Base-by-base conservation (phyloP, 352 stramenopile species). In the Peronospora destructor region DNA sequence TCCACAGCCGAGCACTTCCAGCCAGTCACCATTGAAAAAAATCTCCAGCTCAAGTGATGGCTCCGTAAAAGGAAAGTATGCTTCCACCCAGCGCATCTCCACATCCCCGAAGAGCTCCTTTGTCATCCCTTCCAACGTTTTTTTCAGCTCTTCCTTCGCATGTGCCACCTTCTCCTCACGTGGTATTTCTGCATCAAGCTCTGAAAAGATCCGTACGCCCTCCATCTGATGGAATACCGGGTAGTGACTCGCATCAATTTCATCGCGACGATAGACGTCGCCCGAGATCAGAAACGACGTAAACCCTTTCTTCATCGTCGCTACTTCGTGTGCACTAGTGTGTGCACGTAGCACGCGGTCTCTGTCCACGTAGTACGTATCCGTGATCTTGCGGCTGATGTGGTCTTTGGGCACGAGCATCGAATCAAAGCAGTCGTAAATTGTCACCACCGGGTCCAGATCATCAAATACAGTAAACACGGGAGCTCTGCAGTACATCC, bases 161-260 rank as follows among this genome's bases (percentile, higher is more conserved):
- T 85, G 56, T 59, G 67, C 61, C 2, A 86, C 66, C 56, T 85
- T 87, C 35, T 94, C 75, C 5, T 89, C 76, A 12, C 75, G 80
- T 11, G 72, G 62, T 14, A 68, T 84, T 10, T 65, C 39, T 0
- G 53, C 49, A 14, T 84, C 67, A 17, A 89, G 61, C 63, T 96
- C 79, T 12, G 72, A 70, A 65, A 98, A 98, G 33, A 99, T 84
- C 29, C 94, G 90, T 1, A 98, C 95, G 41, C 94, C 97, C 62
- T 99, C 97, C 91, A 99, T 98, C 59, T 97, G 91, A 68, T 99
- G 97, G 77, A 99, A 99, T 9, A 98, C 92, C 0, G 97, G 97
- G 82, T 99, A 99, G 74, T 99, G 97, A 37, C 81, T 98, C 10
- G 84, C 71, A 61, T 99, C 97, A 62, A 99, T 98, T 71, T 99